Conservation (phyloP, 1,284 basidiomycete species). For the Ganoderma lingzhi region DNA sequence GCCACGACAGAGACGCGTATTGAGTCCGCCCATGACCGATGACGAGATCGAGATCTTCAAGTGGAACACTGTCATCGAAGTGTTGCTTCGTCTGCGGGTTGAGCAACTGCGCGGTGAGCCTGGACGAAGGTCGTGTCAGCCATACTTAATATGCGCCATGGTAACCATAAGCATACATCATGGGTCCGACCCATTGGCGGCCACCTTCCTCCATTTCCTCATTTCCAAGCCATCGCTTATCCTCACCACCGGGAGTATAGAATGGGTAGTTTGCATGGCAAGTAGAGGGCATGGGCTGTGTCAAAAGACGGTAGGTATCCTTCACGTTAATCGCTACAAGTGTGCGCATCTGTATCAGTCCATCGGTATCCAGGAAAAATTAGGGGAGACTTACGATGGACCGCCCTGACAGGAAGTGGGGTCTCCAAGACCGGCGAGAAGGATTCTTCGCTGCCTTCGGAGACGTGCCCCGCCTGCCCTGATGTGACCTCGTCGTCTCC, state of each 20-base stretch:
- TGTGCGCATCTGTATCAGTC: not conserved
- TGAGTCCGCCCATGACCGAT: constrained; percentile 58
- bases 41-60: constrained; percentile 61
- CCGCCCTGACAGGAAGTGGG: constrained; percentile 16
- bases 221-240: constrained; percentile 67
- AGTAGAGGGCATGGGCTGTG: constrained; percentile 61
- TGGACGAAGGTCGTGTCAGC: constrained; percentile 37
- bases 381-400: constrained; percentile 13
- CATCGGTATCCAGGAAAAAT: not conserved
- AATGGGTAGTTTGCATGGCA: constrained; percentile 73
- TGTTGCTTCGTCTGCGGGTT: constrained; percentile 52
- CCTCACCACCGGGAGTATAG: constrained; percentile 71
- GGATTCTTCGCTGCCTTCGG: constrained; percentile 32
- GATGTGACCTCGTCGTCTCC: constrained; percentile 27
- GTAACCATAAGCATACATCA: constrained; percentile 59
- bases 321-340: constrained; percentile 27
- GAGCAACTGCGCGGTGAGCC: constrained; percentile 71
- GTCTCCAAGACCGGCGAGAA: constrained; percentile 17
- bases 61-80: constrained; percentile 43
- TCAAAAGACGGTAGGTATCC: constrained; percentile 48
- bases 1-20: constrained; percentile 74
- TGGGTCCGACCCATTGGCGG: constrained; percentile 74
- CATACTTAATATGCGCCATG: constrained; percentile 1
- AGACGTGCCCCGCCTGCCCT: constrained; percentile 20
- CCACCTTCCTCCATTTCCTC: constrained; percentile 65